Conservation (phyloP, 2,329 filamentous ascomycete genomes). For the Coccinonectria pachysandricola region DNA sequence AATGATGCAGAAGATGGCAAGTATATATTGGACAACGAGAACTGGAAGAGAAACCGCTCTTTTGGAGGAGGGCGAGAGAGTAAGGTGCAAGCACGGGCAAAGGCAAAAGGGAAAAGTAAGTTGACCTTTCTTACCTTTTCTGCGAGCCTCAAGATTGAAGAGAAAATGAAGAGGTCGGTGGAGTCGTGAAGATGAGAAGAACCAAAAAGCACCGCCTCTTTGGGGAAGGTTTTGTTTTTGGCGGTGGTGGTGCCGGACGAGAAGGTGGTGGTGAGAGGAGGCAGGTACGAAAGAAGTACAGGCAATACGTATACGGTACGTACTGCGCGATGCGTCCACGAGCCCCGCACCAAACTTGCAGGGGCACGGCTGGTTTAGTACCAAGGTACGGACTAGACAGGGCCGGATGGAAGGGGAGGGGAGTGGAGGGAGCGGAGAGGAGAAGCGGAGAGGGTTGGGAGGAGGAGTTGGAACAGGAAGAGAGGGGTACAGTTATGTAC, state of each 20-base stretch:
- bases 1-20: constrained; percentile 20
- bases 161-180: constrained; percentile 25
- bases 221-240: constrained; percentile 25
- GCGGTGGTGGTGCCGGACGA: constrained; percentile 14
- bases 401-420: constrained; percentile 1
- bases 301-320: constrained; percentile 21
- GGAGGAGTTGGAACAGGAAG: constrained; percentile 2
- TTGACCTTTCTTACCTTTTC: constrained; percentile 10
- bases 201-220: constrained; percentile 17
- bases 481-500: constrained; percentile 1
- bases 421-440: constrained; percentile 1
- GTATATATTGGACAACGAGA: constrained; percentile 13
- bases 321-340: constrained; percentile 19
- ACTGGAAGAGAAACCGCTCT: no score
- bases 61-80: constrained; percentile 23
- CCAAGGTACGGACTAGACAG: background rate
- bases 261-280: constrained; percentile 21
- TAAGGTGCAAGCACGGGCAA: constrained; percentile 16
- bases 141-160: constrained; percentile 18
- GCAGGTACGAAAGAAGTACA: constrained; percentile 8
- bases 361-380: constrained; percentile 15
- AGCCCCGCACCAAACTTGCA: constrained; percentile 11
- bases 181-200: constrained; percentile 25
- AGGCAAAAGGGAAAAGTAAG: background rate
- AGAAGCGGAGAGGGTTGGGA: constrained; percentile 4